Percentiles rank a stretch among this genome's conserved stretches.
phyloP scores from a whole-genome alignment of 805 yeast genomes.

The Wickerhamomyces pijperi region DNA sequence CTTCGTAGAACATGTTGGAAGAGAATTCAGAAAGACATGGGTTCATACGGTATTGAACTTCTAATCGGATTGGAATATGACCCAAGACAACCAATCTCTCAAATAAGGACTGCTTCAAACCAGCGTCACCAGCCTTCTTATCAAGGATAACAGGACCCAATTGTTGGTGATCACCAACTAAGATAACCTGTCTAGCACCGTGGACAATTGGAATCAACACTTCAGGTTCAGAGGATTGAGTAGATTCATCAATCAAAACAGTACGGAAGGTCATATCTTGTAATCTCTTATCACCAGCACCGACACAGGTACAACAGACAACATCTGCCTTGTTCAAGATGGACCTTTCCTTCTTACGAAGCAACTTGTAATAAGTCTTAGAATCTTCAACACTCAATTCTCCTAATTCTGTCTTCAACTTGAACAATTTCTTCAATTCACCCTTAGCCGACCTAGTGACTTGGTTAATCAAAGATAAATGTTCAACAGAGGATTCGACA shows the following conservation, averaged over 20 bases:
- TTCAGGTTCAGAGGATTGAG: conserved; percentile 93
- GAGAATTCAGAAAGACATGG: conserved; percentile 82
- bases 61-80: conserved; percentile 74
- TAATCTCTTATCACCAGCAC: conserved; percentile 74
- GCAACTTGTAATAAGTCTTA: conserved; percentile 28
- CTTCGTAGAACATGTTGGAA: conserved; percentile 87
- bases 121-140: conserved; percentile 74
- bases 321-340: conserved; percentile 55
- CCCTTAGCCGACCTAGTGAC: conserved; percentile 39
- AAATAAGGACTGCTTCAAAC: conserved; percentile 75
- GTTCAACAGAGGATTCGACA: conserved; percentile 51
- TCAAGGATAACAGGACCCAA: conserved; percentile 85
- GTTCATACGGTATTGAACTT: conserved; percentile 93
- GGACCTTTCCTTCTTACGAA: conserved; percentile 36
- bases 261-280: conserved; percentile 49
- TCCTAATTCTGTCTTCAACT: conserved; percentile 53
- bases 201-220: conserved; percentile 79
- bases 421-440: conserved; percentile 46
- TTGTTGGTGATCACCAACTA: conserved; percentile 95
- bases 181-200: conserved; percentile 80
- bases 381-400: conserved; percentile 52
- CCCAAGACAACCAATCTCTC: conserved; percentile 78
- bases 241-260: conserved; percentile 83
- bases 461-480: conserved; percentile 44
- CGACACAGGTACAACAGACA: conserved; percentile 85